Percentiles rank a stretch among this genome's conserved stretches.
Conservation (phyloP, 1,139 yeast species). For the Yamadazyma epiphylla region DNA sequence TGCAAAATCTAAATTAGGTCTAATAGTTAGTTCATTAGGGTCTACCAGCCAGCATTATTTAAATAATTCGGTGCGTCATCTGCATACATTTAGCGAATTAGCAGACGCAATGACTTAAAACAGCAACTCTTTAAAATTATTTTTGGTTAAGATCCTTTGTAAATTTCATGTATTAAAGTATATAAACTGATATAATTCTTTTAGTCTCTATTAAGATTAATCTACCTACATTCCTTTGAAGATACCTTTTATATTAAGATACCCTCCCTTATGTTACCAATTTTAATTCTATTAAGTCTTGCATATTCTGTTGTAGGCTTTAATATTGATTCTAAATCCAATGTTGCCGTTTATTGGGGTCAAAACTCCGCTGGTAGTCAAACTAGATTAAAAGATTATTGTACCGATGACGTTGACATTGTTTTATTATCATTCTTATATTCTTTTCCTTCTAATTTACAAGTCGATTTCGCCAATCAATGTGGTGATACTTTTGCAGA, state of each 20-base stretch:
- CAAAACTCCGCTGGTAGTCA: constrained; percentile 68
- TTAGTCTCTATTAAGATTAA: too few relatives aligned
- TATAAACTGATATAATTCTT: too few relatives aligned
- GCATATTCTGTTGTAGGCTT: constrained; percentile 25
- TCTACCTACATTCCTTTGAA: too few relatives aligned
- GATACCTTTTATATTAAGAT: background rate
- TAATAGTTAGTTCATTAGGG: background rate
- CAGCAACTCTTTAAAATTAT: too few relatives aligned
- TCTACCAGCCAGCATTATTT: background rate
- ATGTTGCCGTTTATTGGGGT: constrained; percentile 89
- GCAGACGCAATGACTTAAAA: background rate
- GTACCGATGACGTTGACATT: constrained; percentile 70
- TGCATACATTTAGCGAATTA: background rate
- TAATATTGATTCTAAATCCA: constrained; percentile 44
- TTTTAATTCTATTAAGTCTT: constrained; percentile 6
- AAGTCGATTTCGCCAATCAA: constrained; percentile 68
- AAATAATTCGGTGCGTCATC: background rate
- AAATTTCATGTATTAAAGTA: too few relatives aligned
- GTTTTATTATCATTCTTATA: constrained; percentile 68
- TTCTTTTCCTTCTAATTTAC: constrained; percentile 47
- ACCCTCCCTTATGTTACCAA: constrained; percentile 5
- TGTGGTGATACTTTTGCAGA: constrained; percentile 49
- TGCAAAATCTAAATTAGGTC: background rate
- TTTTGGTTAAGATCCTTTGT: too few relatives aligned
- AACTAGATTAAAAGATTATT: constrained; percentile 59